Percentiles rank a stretch among this genome's conserved stretches.
phyloP scores from a whole-genome alignment of 345 rosid genomes.

The Linum trigynum region DNA sequence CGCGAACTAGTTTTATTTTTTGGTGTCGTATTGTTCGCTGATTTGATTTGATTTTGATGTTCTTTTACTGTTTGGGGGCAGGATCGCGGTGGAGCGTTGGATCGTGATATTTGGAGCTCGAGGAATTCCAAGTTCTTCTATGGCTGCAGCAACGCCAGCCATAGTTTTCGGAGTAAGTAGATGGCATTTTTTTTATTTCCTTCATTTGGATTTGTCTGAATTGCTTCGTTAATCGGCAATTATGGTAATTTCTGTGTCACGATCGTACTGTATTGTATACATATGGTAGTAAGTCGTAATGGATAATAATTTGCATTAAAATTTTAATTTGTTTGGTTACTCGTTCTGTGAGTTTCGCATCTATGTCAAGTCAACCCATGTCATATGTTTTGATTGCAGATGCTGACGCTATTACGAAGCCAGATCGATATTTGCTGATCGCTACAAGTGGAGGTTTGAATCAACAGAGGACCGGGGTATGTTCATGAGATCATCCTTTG shows the following conservation, averaged over 20 bases:
- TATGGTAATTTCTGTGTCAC: neutral
- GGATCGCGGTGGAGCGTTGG: constrained; percentile 54
- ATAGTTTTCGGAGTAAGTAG: constrained; percentile 47
- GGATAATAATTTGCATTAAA: neutral
- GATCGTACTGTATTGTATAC: neutral
- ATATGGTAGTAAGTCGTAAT: neutral
- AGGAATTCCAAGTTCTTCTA: constrained; percentile 41
- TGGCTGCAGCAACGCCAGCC: constrained; percentile 72
- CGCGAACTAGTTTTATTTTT: neutral
- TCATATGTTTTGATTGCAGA: constrained; percentile 29
- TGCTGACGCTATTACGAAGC: constrained; percentile 38
- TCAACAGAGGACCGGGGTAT: constrained; percentile 92
- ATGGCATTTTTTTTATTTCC: too few relatives aligned
- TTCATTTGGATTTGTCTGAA: neutral
- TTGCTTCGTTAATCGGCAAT: neutral
- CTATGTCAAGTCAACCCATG: neutral
- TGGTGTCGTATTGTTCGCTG: constrained; percentile 2
- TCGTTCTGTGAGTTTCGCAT: neutral
- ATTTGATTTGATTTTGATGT: constrained; percentile 10
- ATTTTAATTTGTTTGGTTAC: neutral
- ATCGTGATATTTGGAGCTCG: constrained; percentile 77
- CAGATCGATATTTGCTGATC: constrained; percentile 58
- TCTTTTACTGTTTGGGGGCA: constrained; percentile 21
- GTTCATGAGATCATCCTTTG: constrained; percentile 14
- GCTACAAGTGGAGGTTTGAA: constrained; percentile 91